Base-by-base conservation (phyloP, 345 rosid species). In the Salix arbutifolia region DNA sequence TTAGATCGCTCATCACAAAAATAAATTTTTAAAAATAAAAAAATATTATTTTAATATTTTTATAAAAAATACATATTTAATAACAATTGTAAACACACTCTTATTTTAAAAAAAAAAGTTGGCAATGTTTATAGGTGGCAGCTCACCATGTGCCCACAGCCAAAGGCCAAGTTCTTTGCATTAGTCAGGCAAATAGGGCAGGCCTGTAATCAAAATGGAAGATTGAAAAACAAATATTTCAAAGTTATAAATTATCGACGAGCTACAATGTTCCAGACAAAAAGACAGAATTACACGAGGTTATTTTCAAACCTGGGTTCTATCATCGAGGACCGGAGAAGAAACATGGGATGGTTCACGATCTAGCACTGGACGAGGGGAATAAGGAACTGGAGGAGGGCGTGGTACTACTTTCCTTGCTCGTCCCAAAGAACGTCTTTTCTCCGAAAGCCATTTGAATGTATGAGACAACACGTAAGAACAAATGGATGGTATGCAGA, bases 71-170 rank as follows among this genome's bases (percentile, higher is more conserved):
- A 31, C 0, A 31, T 31, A 31, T 31, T 31, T 31, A 31, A 31
- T 31, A 31, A 31, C 33, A 31, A 31, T 4, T 31, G 33, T 31
- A 31, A 31, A 31, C 33, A 31, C 33, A 4, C 4, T 31, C 4
- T 31, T 31, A 31, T 4, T 31, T 31, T 4, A 31, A 31, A 6
- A 66, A 9, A 40, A 21, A 69, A 62, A 26, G 64, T 1, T 9
- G 65, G 38, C 4, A 4, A 8, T 31, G 30, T 18, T 12, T 40
- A 13, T 40, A 13, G 16, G 35, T 21, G 48, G 74, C 71, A 72
- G 77, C 91, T 83, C 75, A 91, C 98, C 93, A 85, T 88, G 84
- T 93, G 97, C 42, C 97, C 94, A 65, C 97, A 90, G 33, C 79
- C 77, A 30, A 90, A 91, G 56, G 97, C 93, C 86, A 87, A 70